Base-by-base conservation (phyloP, 495 filamentous ascomycete species). In the Jackrogersella minutella region DNA sequence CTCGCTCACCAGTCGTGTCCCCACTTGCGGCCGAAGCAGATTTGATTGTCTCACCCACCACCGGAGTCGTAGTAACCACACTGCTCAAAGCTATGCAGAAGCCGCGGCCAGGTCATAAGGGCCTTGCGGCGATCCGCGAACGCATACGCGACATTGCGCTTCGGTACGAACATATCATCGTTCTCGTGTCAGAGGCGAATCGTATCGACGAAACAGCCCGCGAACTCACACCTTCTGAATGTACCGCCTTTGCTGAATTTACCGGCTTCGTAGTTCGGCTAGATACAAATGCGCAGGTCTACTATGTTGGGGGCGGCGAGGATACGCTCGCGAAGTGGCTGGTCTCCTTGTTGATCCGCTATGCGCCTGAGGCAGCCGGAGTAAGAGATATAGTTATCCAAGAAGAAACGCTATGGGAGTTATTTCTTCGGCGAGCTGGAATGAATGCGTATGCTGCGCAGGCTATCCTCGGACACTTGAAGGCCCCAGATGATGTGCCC, bases 401-500 rank as follows among this genome's bases (percentile, higher is more conserved):
- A 10, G 79, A 81, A 2, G 87, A 91, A 68, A 86, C 85, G n/a
- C 69, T 76, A 24, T 92, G 90, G 88, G 93, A 96, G 74, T 28
- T 87, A 9, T 93, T 92, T 67, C 78, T 96, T 13, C 82, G 91
- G 19, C 73, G 80, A n/a, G 83, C 83, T 10, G 93, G 93, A 2
- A 75, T 95, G 76, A 96, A 96, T 78, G 86, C 88, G 3, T 95
- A 85, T 73, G 93, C 90, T 1, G 92, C 93, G 17, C 91, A 94
- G 69, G 83, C 80, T 13, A 76, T 94, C 0, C 77, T 94, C 19
- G 78, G 78, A 11, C 74, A 72, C 37, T 59, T 89, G 9, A 85
- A 82, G 61, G 67, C 71, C 1, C 77, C 78, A 5, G 74, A 70
- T n/a, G 71, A 62, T 1, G 40, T 61, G 16, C 10, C 31, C 3